Percentiles rank a stretch among this genome's conserved stretches.
Evolutionary conservation across 225 moss, liverwort and hornwort genomes (phyloP).

Genomic region (Climacium dendroides): DNA sequence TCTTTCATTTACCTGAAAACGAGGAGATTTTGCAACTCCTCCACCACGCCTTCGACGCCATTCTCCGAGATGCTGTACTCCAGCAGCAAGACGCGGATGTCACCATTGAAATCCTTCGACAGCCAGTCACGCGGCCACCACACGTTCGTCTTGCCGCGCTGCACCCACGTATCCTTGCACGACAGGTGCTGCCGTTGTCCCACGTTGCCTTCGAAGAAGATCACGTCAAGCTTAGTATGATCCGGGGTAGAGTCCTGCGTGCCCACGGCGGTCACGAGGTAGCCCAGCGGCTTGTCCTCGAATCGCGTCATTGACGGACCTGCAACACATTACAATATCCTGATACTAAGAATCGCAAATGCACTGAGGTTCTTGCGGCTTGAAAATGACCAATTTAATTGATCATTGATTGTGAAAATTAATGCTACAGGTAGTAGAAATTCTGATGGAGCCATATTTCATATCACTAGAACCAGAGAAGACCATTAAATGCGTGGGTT

Average conservation of each 20-base stretch:
- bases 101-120: neutral
- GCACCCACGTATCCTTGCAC: constrained; percentile 26
- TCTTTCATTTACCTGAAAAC: constrained; percentile 8
- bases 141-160: constrained; percentile 1
- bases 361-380: neutral
- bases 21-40: neutral
- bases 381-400: neutral
- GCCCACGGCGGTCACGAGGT: neutral
- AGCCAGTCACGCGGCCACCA: constrained; percentile 40
- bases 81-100: constrained; percentile 22
- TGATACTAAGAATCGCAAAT: neutral
- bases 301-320: neutral
- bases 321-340: neutral
- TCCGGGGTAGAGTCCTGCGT: neutral
- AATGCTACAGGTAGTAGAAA: neutral
- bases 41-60: neutral
- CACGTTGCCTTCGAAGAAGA: constrained; percentile 29
- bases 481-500: neutral
- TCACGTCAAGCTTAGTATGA: neutral
- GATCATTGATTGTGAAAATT: neutral
- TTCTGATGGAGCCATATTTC: neutral
- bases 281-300: neutral
- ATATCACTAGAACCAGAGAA: neutral
- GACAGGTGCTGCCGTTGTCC: neutral
- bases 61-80: constrained; percentile 16